A percentile compares a stretch with the other conserved stretches of the same genome.
Evolutionary conservation across 1,284 basidiomycete species (phyloP).

Genomic region (Naganishia liquefaciens): DNA sequence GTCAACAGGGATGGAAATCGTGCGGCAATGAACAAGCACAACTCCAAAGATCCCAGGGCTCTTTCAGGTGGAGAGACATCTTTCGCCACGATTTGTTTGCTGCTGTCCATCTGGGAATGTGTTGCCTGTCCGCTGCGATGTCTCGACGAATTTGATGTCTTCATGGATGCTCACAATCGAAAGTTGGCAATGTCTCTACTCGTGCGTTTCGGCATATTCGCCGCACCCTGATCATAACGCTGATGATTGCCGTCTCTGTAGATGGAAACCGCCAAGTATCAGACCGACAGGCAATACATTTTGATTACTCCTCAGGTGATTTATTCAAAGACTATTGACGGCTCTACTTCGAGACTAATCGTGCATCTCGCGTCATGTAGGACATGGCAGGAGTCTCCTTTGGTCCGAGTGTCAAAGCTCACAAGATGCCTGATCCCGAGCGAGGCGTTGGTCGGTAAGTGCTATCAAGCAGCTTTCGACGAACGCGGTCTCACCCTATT

Average conservation of each 20-base stretch:
- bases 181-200: constrained; percentile 90
- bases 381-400: constrained; percentile 48
- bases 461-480: neutral
- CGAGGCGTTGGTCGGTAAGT: constrained; percentile 34
- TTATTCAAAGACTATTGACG: neutral
- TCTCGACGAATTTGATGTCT: constrained; percentile 87
- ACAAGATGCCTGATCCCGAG: constrained; percentile 47
- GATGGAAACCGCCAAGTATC: constrained; percentile 82
- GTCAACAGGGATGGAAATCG: constrained; percentile 6
- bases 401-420: constrained; percentile 40
- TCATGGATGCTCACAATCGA: constrained; percentile 93
- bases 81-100: constrained; percentile 90
- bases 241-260: constrained; percentile 42
- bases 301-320: constrained; percentile 74
- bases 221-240: neutral
- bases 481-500: neutral
- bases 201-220: constrained; percentile 57
- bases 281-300: constrained; percentile 83
- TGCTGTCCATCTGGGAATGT: constrained; percentile 92
- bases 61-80: constrained; percentile 92
- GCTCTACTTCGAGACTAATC: neutral
- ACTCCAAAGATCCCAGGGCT: constrained; percentile 72
- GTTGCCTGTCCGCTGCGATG: constrained; percentile 92
- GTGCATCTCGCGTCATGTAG: constrained; percentile 29
- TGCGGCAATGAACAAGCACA: constrained; percentile 21